A percentile compares a stretch with the other conserved stretches of the same genome.
phyloP scores from a whole-genome alignment of 371 early-diverging fungal genomes.

The Mortierella sp. region DNA sequence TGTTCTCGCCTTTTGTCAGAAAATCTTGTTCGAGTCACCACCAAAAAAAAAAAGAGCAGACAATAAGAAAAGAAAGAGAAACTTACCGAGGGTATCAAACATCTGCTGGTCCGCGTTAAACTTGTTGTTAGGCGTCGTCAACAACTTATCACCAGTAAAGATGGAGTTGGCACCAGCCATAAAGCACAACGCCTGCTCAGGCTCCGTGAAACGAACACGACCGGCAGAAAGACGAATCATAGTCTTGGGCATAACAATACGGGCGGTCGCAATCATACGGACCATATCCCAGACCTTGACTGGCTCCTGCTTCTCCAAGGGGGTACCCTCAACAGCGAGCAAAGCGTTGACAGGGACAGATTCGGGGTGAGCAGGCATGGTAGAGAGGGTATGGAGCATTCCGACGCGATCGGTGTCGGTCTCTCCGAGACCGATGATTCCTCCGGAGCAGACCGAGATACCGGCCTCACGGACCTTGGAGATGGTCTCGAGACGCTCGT shows the following conservation, averaged over 20 bases:
- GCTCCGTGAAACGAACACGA: constrained; percentile 80
- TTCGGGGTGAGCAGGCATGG: constrained; percentile 86
- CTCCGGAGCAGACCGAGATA: constrained; percentile 91
- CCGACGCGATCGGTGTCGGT: constrained; percentile 82
- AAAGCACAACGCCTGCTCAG: constrained; percentile 88
- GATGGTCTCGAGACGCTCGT: constrained; percentile 86
- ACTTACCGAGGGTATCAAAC: constrained; percentile 80
- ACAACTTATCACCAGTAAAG: constrained; percentile 89
- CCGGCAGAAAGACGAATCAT: constrained; percentile 93
- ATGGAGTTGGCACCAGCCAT: constrained; percentile 92
- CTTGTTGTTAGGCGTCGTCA: constrained; percentile 91
- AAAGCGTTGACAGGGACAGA: constrained; percentile 89
- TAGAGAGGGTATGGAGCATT: constrained; percentile 83
- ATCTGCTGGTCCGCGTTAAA: constrained; percentile 80
- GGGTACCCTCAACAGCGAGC: constrained; percentile 88
- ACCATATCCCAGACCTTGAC: constrained; percentile 91
- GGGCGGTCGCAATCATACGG: constrained; percentile 89
- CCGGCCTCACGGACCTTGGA: constrained; percentile 85
- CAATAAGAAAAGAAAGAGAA: not conserved
- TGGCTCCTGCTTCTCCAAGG: constrained; percentile 85
- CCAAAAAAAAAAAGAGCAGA: not conserved
- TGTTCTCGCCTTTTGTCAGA: not conserved
- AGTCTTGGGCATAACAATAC: constrained; percentile 87
- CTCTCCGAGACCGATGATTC: constrained; percentile 92
- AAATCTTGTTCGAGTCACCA: not conserved